Evolutionary conservation across 2,329 filamentous ascomycete genomes (phyloP).

Genomic region (Fusarium dlaminii): DNA sequence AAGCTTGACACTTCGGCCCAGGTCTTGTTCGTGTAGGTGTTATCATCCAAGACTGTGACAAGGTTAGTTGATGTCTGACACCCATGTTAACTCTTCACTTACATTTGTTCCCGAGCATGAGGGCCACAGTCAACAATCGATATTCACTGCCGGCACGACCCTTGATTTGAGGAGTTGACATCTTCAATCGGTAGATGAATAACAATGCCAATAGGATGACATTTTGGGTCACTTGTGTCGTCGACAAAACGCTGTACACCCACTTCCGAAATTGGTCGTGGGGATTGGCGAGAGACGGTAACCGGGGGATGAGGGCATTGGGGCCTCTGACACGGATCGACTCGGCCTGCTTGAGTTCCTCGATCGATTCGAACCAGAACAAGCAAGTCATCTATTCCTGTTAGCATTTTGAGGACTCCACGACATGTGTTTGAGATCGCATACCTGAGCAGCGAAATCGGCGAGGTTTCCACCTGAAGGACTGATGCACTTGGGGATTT

Average conservation of each 20-base stretch:
- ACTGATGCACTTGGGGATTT: conserved; percentile 80
- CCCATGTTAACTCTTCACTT: conserved; percentile 46
- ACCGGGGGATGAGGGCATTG: conserved; percentile 55
- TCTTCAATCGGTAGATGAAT: conserved; percentile 94
- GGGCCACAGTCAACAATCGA: conserved; percentile 86
- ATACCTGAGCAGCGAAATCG: conserved; percentile 84
- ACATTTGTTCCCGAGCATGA: conserved; percentile 99
- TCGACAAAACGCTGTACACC: conserved; percentile 89
- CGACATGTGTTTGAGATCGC: conserved; percentile 20
- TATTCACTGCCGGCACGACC: conserved; percentile 95
- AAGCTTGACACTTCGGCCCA: conserved; percentile 99
- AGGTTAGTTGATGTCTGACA: conserved; percentile 31
- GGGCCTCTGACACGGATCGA: conserved; percentile 59
- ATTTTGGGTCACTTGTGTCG: conserved; percentile 95
- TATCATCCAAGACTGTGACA: conserved; percentile 86
- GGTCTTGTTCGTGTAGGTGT: conserved; percentile 99
- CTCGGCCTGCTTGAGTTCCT: conserved; percentile 80
- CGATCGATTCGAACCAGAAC: conserved; percentile 95
- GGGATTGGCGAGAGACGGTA: conserved; percentile 79
- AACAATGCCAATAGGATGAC: conserved; percentile 89
- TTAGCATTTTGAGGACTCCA: conserved; percentile 7
- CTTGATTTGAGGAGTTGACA: conserved; percentile 86
- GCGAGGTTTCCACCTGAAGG: conserved; percentile 78
- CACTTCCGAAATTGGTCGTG: conserved; percentile 88
- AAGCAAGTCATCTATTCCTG: conserved; percentile 84